phyloP scores from a whole-genome alignment of 495 filamentous ascomycete genomes.

The Daldinia grandis region DNA sequence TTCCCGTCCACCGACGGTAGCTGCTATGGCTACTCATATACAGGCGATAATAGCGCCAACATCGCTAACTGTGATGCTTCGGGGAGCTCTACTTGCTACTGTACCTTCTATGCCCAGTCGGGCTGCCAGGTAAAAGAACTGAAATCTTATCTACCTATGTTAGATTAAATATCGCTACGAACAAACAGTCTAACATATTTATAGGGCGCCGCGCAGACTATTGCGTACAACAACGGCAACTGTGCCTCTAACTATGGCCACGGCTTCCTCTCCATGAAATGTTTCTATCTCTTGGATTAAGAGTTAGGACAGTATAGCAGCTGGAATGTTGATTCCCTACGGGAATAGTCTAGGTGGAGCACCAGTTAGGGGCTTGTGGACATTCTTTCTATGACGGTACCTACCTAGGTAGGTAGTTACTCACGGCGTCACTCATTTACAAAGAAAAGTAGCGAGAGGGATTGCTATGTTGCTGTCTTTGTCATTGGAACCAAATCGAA shows the following conservation, averaged over 20 bases:
- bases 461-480: neutral
- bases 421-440: neutral
- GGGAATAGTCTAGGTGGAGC: neutral
- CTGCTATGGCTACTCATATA: constrained; percentile 6
- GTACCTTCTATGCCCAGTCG: constrained; percentile 4
- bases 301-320: neutral
- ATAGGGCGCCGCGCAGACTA: neutral
- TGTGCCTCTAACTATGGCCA: constrained; percentile 3
- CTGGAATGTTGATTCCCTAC: neutral
- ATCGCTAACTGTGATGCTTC: constrained; percentile 9
- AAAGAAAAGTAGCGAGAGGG: neutral
- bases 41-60: constrained; percentile 4
- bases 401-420: neutral
- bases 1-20: constrained; percentile 4
- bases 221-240: neutral
- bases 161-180: too few relatives aligned
- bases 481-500: neutral
- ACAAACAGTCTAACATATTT: neutral
- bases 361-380: neutral
- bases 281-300: neutral
- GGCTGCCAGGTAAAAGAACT: neutral
- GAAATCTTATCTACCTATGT: neutral
- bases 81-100: neutral
- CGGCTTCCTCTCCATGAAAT: constrained; percentile 4
- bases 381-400: neutral